Base-by-base conservation (phyloP, 2,329 filamentous ascomycete genomes). In the Fusarium pseudoanthophilum region DNA sequence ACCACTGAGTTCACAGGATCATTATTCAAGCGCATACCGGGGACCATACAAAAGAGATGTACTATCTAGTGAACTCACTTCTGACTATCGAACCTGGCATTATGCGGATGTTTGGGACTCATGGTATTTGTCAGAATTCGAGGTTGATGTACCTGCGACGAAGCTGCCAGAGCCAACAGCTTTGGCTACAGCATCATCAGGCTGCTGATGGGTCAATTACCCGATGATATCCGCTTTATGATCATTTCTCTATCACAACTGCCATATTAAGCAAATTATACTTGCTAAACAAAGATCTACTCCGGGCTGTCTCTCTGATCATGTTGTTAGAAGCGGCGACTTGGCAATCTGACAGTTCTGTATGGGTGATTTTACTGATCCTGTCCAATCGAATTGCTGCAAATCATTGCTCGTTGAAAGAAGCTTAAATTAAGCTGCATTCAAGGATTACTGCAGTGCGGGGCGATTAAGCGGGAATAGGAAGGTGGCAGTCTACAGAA, bases 391-490 rank as follows among this genome's bases (percentile, higher is more conserved):
- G 21, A 37, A 61, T 48, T 59, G 28, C 48, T 42, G 56, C 24
- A 26, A 40, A 55, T 60, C 37, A 37, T 59, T 57, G 42, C 59
- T 34, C 45, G 30, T 53, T 21, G 57, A 59, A 72, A 74, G 64
- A 74, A 74, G 72, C 72, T 74, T 74, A 74, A 75, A 74, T 75
- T 75, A 74, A 74, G 69, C 60, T 72, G 56, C 43, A 26, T 32
- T 28, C 36, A 58, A 61, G 59, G 57, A 69, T 57, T 42, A n/a
- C 72, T 69, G 57, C 69, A 67, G 64, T 64, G 67, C 36, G 52
- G 36, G 52, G 40, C 26, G 30, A 24, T 64, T 69, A 72, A 51
- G 72, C 60, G 56, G 49, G 43, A 77, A 64, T 57, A 75, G 74
- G 75, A 77, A 77, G 75, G 75, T 77, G 67, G 30, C 30, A 63